Evolutionary conservation across 257 asterid genomes (phyloP).

Genomic region (Agastache rugosa): DNA sequence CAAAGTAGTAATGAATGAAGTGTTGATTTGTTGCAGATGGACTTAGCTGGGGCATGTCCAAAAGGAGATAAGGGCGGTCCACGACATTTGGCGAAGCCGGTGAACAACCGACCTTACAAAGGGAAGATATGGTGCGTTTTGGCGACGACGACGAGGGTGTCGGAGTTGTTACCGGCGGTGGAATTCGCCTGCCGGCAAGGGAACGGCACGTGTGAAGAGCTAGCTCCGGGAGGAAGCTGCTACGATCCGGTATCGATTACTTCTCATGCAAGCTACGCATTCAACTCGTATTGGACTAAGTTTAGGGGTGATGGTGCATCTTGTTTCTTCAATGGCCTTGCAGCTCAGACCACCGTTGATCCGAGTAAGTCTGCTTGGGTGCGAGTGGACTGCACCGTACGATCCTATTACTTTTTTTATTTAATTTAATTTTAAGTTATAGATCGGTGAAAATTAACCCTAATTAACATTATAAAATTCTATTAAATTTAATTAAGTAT

Average conservation of each 20-base stretch:
- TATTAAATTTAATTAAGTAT: no score
- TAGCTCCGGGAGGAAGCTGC: slow-evolving; percentile 63
- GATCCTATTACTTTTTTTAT: no score
- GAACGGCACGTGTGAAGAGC: slow-evolving; percentile 61
- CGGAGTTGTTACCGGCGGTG: slow-evolving; percentile 49
- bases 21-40: slow-evolving; percentile 39
- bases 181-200: slow-evolving; percentile 55
- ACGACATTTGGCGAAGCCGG: slow-evolving; percentile 41
- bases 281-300: slow-evolving; percentile 79
- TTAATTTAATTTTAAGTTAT: no score
- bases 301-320: slow-evolving; percentile 48
- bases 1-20: no score
- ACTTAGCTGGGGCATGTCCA: slow-evolving; percentile 51
- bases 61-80: not conserved
- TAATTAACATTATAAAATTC: no score
- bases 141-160: slow-evolving; percentile 15
- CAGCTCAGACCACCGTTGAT: slow-evolving; percentile 49
- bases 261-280: slow-evolving; percentile 79
- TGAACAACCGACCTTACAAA: slow-evolving; percentile 53
- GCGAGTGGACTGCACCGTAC: no score
- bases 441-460: no score
- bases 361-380: slow-evolving; percentile 51
- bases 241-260: slow-evolving; percentile 60
- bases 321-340: slow-evolving; percentile 62
- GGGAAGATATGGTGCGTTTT: slow-evolving; percentile 84